Evolutionary conservation across 148 eudicot species (phyloP), one percentile per base, ranked within the genome.

Genomic region (Amaranthus cruentus): DNA sequence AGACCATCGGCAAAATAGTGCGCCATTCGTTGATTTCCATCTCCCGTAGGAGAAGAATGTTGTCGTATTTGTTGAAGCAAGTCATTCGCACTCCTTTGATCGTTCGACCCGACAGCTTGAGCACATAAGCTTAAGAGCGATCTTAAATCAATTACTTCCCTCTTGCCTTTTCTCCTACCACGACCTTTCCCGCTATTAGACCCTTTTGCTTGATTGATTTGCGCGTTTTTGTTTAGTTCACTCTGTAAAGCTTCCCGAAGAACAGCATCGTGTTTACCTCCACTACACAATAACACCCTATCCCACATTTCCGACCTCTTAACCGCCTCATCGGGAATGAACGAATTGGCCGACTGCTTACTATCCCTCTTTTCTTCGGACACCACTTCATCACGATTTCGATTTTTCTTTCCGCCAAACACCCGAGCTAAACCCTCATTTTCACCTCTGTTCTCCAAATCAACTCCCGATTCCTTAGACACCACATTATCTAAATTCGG

Each of bases 1-100:
- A 92, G 90, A 47, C 97, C 97, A 52, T 85, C 70, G 2, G 95
- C 90, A 83, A 92, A 92, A 76, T 89, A 92, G 76, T 87, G 85
- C 7, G 92, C 92, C 78, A 90, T 68, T 83, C 95, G 88, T 82
- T 92, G 97, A 82, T 85, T 88, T 62, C 92, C 97, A 73, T 90
- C 91, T 21, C 97, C 97, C 0, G 66, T 71, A 4, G 85, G 88
- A 71, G 85, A 83, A 56, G 91, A 84, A 77, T 89, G 86, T 69
- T 83, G 83, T 73, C 91, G 77, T 21, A 91, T 87, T 77, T 86
- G 89, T 77, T 61, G 83, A 72, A 91, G 79, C 8, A 89, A 74
- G 60, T 86, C 92, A 77, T 81, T 83, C 66, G 91, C 92, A 14
- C 77, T 84, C 78, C 88, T 80, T 68, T 76, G 87, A 72, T 92